A percentile compares a stretch with the other conserved stretches of the same genome.
phyloP scores from a whole-genome alignment of 2,329 filamentous ascomycete genomes.

The Alternaria incomplexa region DNA sequence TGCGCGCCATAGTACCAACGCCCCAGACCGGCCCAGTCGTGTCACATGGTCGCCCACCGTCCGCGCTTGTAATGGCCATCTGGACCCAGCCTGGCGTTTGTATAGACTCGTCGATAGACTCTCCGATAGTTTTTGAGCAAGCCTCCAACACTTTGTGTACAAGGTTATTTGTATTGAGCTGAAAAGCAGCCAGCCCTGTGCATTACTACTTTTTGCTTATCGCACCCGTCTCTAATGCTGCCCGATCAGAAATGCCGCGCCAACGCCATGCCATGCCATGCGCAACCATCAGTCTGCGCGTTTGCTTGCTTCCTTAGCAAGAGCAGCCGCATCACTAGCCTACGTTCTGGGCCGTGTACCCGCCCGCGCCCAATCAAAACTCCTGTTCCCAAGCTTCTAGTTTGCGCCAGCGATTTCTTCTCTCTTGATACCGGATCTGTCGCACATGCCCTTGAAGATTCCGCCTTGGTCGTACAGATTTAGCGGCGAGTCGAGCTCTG shows the following conservation, averaged over 20 bases:
- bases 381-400: constrained; percentile 3
- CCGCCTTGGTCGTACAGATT: constrained; percentile 74
- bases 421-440: constrained; percentile 75
- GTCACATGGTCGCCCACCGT: not conserved
- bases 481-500: constrained; percentile 80
- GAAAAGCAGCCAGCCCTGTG: not conserved
- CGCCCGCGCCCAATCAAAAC: constrained; percentile 6
- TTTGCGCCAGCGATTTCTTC: constrained; percentile 53
- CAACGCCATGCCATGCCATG: constrained; percentile 29
- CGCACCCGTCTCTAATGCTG: constrained; percentile 3
- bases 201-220: not conserved
- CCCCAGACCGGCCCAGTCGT: not conserved
- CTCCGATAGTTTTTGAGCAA: not conserved
- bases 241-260: constrained; percentile 19
- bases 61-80: constrained; percentile 1
- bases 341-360: constrained; percentile 20
- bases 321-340: constrained; percentile 18
- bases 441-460: constrained; percentile 90
- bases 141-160: not conserved
- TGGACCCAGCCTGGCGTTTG: not conserved
- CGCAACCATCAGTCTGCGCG: constrained; percentile 9
- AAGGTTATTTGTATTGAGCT: not conserved
- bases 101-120: not conserved
- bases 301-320: constrained; percentile 6
- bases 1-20: constrained; percentile 4